These are phyloP conservation scores for Conidiobolus incongruus DNA, from an alignment of 371 early-diverging fungal species.

Conservation along the genomic window DNA sequence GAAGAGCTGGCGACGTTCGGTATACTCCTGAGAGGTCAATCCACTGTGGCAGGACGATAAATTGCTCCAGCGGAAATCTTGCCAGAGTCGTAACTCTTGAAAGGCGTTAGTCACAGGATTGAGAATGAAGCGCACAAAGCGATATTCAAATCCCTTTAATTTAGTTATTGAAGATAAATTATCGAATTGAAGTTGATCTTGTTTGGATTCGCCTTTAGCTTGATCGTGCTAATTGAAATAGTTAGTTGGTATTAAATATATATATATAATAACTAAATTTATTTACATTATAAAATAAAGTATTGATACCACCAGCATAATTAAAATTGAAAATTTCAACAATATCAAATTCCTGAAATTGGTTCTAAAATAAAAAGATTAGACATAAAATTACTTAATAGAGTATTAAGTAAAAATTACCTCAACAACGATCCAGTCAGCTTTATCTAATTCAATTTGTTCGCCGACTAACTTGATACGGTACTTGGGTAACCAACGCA, in stretches of 20 bases:
- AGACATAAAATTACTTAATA: neutral
- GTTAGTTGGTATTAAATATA: too few relatives aligned
- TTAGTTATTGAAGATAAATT: slow-evolving; percentile 47
- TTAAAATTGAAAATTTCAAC: slow-evolving; percentile 25
- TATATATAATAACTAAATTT: neutral
- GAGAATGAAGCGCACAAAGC: neutral
- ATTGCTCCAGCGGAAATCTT: slow-evolving; percentile 40
- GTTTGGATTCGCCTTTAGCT: slow-evolving; percentile 10
- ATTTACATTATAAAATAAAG: slow-evolving; percentile 25
- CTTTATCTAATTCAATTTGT: slow-evolving; percentile 29
- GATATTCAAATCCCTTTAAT: slow-evolving; percentile 32
- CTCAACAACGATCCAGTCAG: slow-evolving; percentile 39
- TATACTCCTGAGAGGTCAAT: slow-evolving; percentile 20
- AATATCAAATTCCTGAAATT: slow-evolving; percentile 39
- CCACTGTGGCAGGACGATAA: slow-evolving; percentile 22
- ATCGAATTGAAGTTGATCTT: slow-evolving; percentile 12
- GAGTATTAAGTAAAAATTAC: slow-evolving; percentile 10
- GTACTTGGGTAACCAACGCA: slow-evolving; percentile 63
- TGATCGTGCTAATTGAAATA: slow-evolving; percentile 11
- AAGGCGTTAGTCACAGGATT: neutral
- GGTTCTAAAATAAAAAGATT: slow-evolving; percentile 19
- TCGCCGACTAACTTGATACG: slow-evolving; percentile 38
- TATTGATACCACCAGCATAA: slow-evolving; percentile 41
- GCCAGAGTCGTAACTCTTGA: slow-evolving; percentile 21
- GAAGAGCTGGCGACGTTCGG: slow-evolving; percentile 47